Evolutionary conservation across 2,329 filamentous ascomycete genomes (phyloP).

Genomic region (Fusarium solani-melongenae): DNA sequence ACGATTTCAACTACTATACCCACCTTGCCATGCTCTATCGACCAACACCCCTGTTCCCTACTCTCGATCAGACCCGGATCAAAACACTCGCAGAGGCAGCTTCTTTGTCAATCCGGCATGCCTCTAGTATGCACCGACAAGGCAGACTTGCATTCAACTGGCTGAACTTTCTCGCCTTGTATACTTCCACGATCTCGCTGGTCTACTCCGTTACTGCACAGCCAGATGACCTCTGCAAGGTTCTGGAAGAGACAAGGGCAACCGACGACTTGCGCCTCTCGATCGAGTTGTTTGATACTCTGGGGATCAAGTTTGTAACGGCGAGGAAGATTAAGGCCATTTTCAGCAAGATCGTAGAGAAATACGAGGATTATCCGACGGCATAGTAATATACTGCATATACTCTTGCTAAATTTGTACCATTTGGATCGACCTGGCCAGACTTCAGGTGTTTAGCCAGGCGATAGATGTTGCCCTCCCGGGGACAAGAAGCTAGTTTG

Average conservation of each 20-base stretch:
- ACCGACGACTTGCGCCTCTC: constrained; percentile 47
- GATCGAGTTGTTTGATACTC: constrained; percentile 45
- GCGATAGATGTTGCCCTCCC: neutral
- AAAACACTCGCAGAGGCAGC: constrained; percentile 53
- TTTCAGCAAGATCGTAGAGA: neutral
- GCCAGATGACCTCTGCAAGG: constrained; percentile 45
- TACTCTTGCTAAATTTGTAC: neutral
- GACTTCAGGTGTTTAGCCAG: neutral
- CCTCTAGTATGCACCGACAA: constrained; percentile 52
- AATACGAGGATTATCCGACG: neutral
- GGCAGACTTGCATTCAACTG: constrained; percentile 55
- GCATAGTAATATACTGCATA: neutral
- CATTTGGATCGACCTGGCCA: neutral
- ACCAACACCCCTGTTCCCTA: constrained; percentile 55
- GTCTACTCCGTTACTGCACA: constrained; percentile 56
- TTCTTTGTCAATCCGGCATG: constrained; percentile 56
- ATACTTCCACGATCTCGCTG: constrained; percentile 55
- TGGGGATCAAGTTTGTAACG: constrained; percentile 46
- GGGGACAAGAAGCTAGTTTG: neutral
- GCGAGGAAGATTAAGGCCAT: constrained; percentile 40
- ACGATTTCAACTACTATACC: constrained; percentile 60
- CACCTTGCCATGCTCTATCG: constrained; percentile 58
- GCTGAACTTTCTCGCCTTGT: constrained; percentile 54
- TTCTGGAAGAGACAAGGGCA: constrained; percentile 42
- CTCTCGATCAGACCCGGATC: constrained; percentile 48